Evolutionary conservation across 441 rosid genomes (phyloP), one percentile per base, ranked within the genome.

Genomic region (Erodium moschatum): DNA sequence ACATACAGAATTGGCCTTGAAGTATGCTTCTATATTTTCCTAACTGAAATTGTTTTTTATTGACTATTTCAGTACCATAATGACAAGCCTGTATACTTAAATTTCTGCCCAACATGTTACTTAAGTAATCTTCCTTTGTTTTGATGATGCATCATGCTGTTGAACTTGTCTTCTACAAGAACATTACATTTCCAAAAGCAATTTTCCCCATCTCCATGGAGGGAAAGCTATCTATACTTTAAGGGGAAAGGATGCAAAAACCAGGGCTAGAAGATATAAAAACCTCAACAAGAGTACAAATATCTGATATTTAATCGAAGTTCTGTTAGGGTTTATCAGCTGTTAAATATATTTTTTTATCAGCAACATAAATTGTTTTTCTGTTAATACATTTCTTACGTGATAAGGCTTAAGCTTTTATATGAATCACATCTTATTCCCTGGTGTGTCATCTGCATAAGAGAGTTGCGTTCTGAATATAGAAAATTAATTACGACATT

Each of bases 1-100:
- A 76, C 95, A 88, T 76, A 88, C 95, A 61, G 95, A 88, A 79
- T 80, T 88, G 72, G 95, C 95, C 54, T 77, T 88, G 78, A 88
- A 86, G 95, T 88, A 89, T n/a, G 91, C 73, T 79, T 76, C 46
- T 61, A 64, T 70, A 61, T 66, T 80, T 77, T 42, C 71, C 13
- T 75, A 65, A 72, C 65, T 8, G 56, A 46, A 16, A 54, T 18
- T 24, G 5, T 15, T 61, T 16, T 73, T 44, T 8, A 52, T 15
- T 15, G 44, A 46, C 70, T 15, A 61, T 67, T 77, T 38, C 44
- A 48, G 29, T 66, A 7, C 38, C 64, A 42, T 38, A 19, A 1
- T 54, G 48, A 20, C 31, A 52, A 44, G 44, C 66, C 9, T 11
- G 19, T 35, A 35, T 16, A 46, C 60, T 33, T 56, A 24, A 21